phyloP scores from a whole-genome alignment of 177 flowering plant species.

The Tripterygium wilfordii region DNA sequence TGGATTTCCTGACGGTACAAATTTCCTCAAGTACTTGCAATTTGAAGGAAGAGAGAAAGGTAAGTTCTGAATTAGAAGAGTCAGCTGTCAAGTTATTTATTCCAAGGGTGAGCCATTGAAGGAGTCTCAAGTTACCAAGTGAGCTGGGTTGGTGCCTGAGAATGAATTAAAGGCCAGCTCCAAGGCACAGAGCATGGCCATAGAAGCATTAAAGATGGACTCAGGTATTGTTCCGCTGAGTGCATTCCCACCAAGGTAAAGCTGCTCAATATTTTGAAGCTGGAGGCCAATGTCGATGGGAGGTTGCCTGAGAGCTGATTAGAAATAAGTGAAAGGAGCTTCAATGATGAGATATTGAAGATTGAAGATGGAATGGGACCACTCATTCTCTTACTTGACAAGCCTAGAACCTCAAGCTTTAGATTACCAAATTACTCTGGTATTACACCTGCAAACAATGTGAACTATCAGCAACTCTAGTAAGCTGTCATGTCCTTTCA shows the following conservation, averaged over 20 bases:
- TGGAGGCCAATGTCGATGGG: neutral
- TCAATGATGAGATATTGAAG: neutral
- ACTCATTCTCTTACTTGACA: neutral
- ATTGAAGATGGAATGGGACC: neutral
- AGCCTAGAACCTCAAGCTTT: neutral
- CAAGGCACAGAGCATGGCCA: too few species aligned
- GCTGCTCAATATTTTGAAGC: neutral
- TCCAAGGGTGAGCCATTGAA: neutral
- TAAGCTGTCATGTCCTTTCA: too few species aligned
- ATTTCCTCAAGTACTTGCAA: too few species aligned
- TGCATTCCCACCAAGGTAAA: neutral
- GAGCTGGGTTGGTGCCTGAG: too few species aligned
- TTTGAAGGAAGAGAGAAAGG: neutral
- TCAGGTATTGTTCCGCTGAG: neutral
- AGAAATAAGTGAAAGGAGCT: neutral
- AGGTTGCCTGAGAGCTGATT: neutral
- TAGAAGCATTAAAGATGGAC: neutral
- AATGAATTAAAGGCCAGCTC: too few species aligned
- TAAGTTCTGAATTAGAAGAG: neutral
- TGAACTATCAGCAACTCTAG: too few species aligned
- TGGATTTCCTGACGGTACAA: neutral
- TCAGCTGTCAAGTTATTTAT: neutral
- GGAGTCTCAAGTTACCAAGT: too few species aligned
- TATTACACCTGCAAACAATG: neutral
- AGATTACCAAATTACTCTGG: neutral